These are phyloP conservation scores for Cryphonectria nitschkei DNA, from an alignment of 2,329 filamentous ascomycete genomes.

Conservation along the genomic window DNA sequence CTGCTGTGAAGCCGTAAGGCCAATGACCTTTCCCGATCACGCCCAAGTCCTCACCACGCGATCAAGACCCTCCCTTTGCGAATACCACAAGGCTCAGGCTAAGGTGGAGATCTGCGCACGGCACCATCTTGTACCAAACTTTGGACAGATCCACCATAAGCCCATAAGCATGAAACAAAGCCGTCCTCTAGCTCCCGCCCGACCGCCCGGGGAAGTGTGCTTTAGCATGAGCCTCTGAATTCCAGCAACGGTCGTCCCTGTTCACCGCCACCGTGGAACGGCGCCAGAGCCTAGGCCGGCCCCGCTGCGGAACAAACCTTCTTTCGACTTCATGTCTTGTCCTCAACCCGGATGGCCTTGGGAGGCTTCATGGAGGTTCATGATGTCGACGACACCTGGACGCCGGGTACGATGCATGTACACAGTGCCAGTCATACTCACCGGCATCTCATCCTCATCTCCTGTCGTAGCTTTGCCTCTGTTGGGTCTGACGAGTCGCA, in stretches of 20 bases:
- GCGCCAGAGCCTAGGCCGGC: background rate
- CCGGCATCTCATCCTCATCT: background rate
- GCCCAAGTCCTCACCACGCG: background rate
- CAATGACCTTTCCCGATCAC: background rate
- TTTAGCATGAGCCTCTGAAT: background rate
- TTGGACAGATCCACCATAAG: background rate
- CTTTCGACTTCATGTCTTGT: conserved; percentile 16
- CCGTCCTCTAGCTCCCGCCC: background rate
- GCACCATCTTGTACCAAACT: background rate
- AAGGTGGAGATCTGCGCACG: background rate
- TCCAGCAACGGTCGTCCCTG: conserved; percentile 17
- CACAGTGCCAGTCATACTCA: background rate
- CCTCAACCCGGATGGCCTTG: background rate
- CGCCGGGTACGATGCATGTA: background rate
- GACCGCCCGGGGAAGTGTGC: background rate
- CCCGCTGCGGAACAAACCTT: conserved; percentile 14
- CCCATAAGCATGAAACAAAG: background rate
- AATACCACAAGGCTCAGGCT: background rate
- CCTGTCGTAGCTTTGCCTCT: background rate
- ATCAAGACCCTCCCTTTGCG: background rate
- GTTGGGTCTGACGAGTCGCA: background rate
- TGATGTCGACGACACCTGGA: background rate
- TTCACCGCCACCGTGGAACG: background rate
- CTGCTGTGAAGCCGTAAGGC: background rate
- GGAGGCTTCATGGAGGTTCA: background rate